These are phyloP conservation scores for Candida ficus DNA, from an alignment of 805 yeast species.

Conservation along the genomic window DNA sequence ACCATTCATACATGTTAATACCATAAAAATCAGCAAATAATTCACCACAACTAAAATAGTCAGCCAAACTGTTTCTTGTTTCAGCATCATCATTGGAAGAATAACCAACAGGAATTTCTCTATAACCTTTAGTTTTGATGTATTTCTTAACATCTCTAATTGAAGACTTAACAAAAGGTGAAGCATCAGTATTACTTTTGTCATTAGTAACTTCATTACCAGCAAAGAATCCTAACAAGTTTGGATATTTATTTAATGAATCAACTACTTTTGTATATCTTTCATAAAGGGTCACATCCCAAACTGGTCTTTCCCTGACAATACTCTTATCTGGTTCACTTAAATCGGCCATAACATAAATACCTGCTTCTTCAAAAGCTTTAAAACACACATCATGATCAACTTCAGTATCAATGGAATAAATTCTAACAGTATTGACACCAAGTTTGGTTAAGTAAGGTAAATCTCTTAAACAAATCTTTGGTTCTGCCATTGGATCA, in stretches of 20 bases:
- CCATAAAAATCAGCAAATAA: constrained; percentile 69
- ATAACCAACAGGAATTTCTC: constrained; percentile 89
- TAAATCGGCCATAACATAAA: constrained; percentile 86
- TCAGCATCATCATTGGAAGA: constrained; percentile 85
- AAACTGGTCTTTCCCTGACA: constrained; percentile 68
- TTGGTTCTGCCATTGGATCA: constrained; percentile 76
- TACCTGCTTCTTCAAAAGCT: constrained; percentile 74
- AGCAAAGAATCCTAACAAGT: constrained; percentile 91
- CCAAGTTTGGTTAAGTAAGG: constrained; percentile 65
- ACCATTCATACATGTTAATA: constrained; percentile 86
- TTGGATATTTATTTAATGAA: constrained; percentile 66
- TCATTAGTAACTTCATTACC: constrained; percentile 96
- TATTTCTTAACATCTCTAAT: constrained; percentile 82
- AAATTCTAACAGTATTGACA: constrained; percentile 80
- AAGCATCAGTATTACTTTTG: constrained; percentile 75
- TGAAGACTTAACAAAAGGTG: constrained; percentile 95
- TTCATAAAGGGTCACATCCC: constrained; percentile 67
- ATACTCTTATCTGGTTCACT: constrained; percentile 81
- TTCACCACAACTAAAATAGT: constrained; percentile 81
- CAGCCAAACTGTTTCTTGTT: constrained; percentile 74
- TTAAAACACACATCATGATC: constrained; percentile 78
- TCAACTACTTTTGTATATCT: constrained; percentile 85
- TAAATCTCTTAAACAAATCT: constrained; percentile 73
- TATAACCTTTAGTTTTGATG: constrained; percentile 58
- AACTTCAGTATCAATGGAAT: constrained; percentile 69